Percentiles rank a stretch among this genome's conserved stretches.
Evolutionary conservation across 805 yeast species (phyloP).

Genomic region (Starmerella bombi): DNA sequence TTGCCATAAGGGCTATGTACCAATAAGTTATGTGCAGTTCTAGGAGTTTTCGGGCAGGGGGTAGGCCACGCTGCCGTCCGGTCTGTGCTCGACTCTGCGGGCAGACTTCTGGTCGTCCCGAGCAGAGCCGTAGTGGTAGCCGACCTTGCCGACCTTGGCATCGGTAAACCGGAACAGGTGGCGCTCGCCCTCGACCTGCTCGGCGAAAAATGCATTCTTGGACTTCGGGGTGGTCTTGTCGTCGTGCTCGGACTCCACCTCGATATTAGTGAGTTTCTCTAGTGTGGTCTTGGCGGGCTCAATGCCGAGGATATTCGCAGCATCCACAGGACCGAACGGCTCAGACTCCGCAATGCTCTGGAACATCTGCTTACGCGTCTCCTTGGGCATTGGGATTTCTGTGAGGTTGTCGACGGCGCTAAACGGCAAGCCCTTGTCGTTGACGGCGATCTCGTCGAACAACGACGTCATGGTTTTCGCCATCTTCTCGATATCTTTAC

Average conservation of each 20-base stretch:
- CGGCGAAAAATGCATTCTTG: slow-evolving; percentile 36
- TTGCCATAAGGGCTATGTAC: slow-evolving; percentile 1
- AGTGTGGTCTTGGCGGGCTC: slow-evolving; percentile 80
- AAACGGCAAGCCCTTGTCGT: slow-evolving; percentile 23
- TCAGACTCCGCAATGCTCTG: slow-evolving; percentile 84
- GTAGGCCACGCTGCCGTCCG: slow-evolving; percentile 19
- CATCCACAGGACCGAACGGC: slow-evolving; percentile 92
- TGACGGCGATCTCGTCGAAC: slow-evolving; percentile 47
- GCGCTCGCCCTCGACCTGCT: slow-evolving; percentile 55
- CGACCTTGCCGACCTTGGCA: slow-evolving; percentile 72
- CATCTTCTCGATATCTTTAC: slow-evolving; percentile 47
- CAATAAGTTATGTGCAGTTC: neutral
- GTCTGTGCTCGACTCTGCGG: slow-evolving; percentile 33
- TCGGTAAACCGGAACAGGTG: slow-evolving; percentile 59
- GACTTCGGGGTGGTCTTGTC: slow-evolving; percentile 21
- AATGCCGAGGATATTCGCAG: slow-evolving; percentile 68
- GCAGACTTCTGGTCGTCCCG: slow-evolving; percentile 79
- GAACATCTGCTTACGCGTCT: slow-evolving; percentile 69
- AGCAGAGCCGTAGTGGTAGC: slow-evolving; percentile 82
- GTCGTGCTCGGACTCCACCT: slow-evolving; percentile 25
- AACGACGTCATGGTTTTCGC: slow-evolving; percentile 53
- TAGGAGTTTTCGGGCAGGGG: slow-evolving; percentile 22
- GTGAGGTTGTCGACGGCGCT: slow-evolving; percentile 59
- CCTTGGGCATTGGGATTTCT: slow-evolving; percentile 85
- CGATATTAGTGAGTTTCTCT: slow-evolving; percentile 37